phyloP scores from a whole-genome alignment of 257 asterid genomes.

The Fraxinus pennsylvanica region DNA sequence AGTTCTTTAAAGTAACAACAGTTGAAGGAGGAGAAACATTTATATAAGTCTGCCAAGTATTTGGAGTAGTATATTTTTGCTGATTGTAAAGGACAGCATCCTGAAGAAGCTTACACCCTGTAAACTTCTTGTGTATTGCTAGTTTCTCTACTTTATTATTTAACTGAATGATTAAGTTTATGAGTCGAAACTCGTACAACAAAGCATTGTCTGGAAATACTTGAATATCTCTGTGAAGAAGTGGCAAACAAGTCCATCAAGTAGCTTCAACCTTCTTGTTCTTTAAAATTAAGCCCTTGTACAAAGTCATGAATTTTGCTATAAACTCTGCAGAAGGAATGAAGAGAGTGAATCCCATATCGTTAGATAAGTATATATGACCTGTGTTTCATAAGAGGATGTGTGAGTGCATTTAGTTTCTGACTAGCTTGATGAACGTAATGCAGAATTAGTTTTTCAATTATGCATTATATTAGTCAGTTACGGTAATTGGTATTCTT shows the following conservation, averaged over 20 bases:
- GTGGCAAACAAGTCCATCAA: slow-evolving; percentile 16
- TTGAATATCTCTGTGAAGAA: slow-evolving; percentile 19
- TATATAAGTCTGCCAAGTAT: not conserved
- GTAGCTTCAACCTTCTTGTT: slow-evolving; percentile 21
- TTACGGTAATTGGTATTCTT: too few species aligned
- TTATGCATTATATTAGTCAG: too few species aligned
- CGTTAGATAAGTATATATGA: slow-evolving; percentile 3
- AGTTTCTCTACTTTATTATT: slow-evolving; percentile 24
- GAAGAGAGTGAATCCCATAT: slow-evolving; percentile 5
- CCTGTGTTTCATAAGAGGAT: not conserved
- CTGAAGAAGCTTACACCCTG: slow-evolving; percentile 17
- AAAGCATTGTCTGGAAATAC: slow-evolving; percentile 22
- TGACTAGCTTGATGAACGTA: too few species aligned
- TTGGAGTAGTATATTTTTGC: slow-evolving; percentile 14
- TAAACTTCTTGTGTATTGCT: slow-evolving; percentile 19
- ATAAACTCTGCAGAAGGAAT: slow-evolving; percentile 56
- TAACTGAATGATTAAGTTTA: not conserved
- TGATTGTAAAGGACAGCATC: slow-evolving; percentile 21
- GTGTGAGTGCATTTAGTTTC: too few species aligned
- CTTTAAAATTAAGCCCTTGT: slow-evolving; percentile 30
- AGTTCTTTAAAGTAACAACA: not conserved
- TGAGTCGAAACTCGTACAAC: slow-evolving; percentile 25
- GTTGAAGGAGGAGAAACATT: not conserved
- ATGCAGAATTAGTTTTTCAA: too few species aligned
- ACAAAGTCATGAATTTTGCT: slow-evolving; percentile 53